Conservation (phyloP, 441 rosid genomes). For the Macaranga tanarius region DNA sequence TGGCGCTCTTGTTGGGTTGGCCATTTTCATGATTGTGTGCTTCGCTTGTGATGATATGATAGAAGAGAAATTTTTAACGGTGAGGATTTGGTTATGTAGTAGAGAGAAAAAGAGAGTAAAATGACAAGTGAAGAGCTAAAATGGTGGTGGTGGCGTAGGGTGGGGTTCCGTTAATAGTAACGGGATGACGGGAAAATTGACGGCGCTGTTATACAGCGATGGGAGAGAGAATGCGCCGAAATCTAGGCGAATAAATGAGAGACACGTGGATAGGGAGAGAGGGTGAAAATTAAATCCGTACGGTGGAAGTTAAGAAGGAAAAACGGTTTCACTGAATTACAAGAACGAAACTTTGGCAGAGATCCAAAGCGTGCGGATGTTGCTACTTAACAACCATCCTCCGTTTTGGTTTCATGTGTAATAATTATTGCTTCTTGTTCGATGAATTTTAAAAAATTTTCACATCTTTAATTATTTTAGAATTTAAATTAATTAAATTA, state of each 20-base stretch:
- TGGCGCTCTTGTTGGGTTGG: constrained; percentile 38
- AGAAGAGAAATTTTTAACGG: constrained; percentile 41
- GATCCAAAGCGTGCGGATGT: constrained; percentile 8
- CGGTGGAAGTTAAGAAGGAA: constrained; percentile 16
- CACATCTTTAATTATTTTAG: too few relatives aligned
- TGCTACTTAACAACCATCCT: neutral
- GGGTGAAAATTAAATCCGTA: constrained; percentile 5
- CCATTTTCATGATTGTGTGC: constrained; percentile 35
- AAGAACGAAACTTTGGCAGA: neutral
- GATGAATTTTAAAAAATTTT: too few relatives aligned
- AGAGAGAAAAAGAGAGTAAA: constrained; percentile 11
- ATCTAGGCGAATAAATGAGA: neutral
- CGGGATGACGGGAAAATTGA: constrained; percentile 62
- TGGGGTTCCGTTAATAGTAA: constrained; percentile 42
- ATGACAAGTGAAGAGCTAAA: constrained; percentile 10
- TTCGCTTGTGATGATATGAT: constrained; percentile 22
- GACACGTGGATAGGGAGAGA: constrained; percentile 33
- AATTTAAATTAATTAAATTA: too few relatives aligned
- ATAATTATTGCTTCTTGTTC: neutral
- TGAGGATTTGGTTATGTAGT: constrained; percentile 31
- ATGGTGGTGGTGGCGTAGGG: constrained; percentile 11
- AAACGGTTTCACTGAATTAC: constrained; percentile 14
- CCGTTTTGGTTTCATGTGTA: constrained; percentile 1
- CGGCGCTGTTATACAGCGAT: constrained; percentile 69
- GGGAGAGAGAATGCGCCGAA: constrained; percentile 25